Evolutionary conservation across 345 rosid genomes (phyloP).

Genomic region (Brassica incana): DNA sequence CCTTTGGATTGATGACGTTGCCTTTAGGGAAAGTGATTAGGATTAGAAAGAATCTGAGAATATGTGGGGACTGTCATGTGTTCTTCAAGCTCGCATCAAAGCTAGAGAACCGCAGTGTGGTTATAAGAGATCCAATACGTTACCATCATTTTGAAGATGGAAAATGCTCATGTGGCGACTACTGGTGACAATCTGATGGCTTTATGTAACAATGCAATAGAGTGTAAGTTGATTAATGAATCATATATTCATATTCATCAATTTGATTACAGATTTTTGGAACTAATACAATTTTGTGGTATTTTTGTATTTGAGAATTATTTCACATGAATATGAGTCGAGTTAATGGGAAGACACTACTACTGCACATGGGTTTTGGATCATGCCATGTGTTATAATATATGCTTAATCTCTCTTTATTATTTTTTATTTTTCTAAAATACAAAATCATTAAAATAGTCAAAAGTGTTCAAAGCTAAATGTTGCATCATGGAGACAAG

Average conservation of each 20-base stretch:
- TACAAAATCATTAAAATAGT: constrained; percentile 11
- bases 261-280: not conserved
- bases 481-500: constrained; percentile 39
- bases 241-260: not conserved
- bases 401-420: constrained; percentile 24
- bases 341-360: constrained; percentile 41
- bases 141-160: constrained; percentile 68
- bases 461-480: constrained; percentile 42
- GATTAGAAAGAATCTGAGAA: constrained; percentile 66
- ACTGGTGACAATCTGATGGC: constrained; percentile 45
- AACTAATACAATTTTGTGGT: not conserved
- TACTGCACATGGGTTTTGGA: constrained; percentile 36
- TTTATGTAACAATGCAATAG: not conserved
- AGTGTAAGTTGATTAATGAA: not conserved
- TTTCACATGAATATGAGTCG: constrained; percentile 1
- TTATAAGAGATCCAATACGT: constrained; percentile 63
- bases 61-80: constrained; percentile 70
- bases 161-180: constrained; percentile 67
- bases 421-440: not conserved
- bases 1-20: constrained; percentile 50
- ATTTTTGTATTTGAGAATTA: not conserved
- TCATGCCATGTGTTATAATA: constrained; percentile 15
- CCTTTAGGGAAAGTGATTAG: constrained; percentile 49
- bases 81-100: constrained; percentile 59
- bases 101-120: constrained; percentile 50